Evolutionary conservation across 495 filamentous ascomycete genomes (phyloP).

Genomic region (Trichocladium uniseriatum): DNA sequence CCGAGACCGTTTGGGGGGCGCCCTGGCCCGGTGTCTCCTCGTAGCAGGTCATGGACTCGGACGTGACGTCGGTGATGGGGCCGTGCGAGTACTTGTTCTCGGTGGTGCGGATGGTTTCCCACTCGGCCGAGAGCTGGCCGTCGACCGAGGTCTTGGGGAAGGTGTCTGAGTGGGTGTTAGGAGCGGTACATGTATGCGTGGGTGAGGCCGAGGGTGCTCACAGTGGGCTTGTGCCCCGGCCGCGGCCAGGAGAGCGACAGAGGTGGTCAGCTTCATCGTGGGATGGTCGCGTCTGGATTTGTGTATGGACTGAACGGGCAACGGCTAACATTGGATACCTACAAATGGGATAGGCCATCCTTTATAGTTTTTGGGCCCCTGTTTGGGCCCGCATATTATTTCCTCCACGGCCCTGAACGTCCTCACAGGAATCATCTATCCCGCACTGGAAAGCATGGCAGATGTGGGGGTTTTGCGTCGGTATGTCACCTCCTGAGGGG

Average conservation of each 20-base stretch:
- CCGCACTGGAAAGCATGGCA: no score
- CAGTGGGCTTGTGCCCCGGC: slow-evolving; percentile 33
- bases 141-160: slow-evolving; percentile 20
- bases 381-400: no score
- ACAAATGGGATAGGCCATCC: no score
- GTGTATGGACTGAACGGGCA: no score
- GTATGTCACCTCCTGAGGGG: no score
- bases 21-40: slow-evolving; percentile 16
- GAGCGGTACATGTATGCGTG: not conserved
- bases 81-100: slow-evolving; percentile 32
- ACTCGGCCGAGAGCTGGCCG: slow-evolving; percentile 32
- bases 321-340: no score
- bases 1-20: slow-evolving; percentile 27
- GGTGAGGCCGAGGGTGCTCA: slow-evolving; percentile 19
- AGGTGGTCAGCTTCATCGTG: slow-evolving; percentile 29
- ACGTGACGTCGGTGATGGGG: slow-evolving; percentile 32
- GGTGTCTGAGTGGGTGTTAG: slow-evolving; percentile 17
- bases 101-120: slow-evolving; percentile 38
- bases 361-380: no score
- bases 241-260: slow-evolving; percentile 26
- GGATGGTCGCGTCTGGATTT: no score
- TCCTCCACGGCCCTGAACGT: no score
- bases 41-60: slow-evolving; percentile 37
- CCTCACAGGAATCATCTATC: no score
- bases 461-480: no score